Evolutionary conservation across 257 asterid genomes (phyloP).

Genomic region (Anisodus acutangulus): DNA sequence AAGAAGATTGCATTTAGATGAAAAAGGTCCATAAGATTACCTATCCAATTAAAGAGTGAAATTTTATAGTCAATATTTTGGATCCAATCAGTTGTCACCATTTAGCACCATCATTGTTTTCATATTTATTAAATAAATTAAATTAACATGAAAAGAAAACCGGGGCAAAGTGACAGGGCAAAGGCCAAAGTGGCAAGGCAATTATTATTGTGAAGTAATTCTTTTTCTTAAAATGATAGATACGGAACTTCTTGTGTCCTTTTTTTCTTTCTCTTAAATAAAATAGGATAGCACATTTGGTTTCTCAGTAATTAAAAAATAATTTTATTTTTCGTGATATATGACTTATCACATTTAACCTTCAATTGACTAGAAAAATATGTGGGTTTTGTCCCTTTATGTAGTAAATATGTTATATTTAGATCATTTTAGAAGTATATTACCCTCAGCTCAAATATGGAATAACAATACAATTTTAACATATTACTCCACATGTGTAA

Average conservation of each 20-base stretch:
- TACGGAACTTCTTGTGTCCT: neutral
- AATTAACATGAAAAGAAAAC: neutral
- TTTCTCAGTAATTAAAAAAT: too few relatives aligned
- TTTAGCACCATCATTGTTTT: neutral
- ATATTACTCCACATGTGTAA: too few relatives aligned
- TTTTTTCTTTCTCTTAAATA: neutral
- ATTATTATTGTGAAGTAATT: neutral
- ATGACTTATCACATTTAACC: too few relatives aligned
- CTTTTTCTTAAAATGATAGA: neutral
- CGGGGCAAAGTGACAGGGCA: too few relatives aligned
- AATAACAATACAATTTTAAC: too few relatives aligned
- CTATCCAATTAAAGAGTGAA: neutral
- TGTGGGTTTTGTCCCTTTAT: too few relatives aligned
- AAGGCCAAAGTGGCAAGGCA: neutral
- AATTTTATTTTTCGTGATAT: too few relatives aligned
- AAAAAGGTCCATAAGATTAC: neutral
- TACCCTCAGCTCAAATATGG: too few relatives aligned
- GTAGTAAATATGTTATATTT: too few relatives aligned
- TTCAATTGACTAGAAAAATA: too few relatives aligned
- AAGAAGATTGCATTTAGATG: slow-evolving; percentile 2
- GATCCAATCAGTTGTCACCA: neutral
- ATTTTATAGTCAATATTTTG: slow-evolving; percentile 1
- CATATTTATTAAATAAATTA: neutral
- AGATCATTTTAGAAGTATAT: too few relatives aligned
- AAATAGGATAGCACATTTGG: too few relatives aligned